A percentile compares a stretch with the other conserved stretches of the same genome.
phyloP scores from a whole-genome alignment of 768 basidiomycete genomes.

The Candolleomyces eurysporus region DNA sequence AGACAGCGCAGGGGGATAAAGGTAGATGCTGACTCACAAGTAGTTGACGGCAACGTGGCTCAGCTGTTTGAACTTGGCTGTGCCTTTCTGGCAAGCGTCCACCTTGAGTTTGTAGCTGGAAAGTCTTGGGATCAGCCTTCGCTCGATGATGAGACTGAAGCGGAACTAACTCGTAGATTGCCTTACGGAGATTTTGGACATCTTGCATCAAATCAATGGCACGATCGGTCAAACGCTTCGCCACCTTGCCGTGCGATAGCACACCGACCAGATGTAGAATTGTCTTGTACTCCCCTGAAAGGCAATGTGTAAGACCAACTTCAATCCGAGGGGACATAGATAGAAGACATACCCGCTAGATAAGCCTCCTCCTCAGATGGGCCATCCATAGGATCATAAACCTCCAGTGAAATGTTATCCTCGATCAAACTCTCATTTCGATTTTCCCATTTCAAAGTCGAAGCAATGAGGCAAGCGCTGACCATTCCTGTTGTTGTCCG shows the following conservation, averaged over 20 bases:
- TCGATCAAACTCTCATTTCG: slow-evolving; percentile 38
- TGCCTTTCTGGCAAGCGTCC: slow-evolving; percentile 79
- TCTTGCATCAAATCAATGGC: slow-evolving; percentile 94
- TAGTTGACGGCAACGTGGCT: slow-evolving; percentile 84
- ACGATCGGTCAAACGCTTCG: slow-evolving; percentile 85
- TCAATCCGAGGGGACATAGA: not conserved
- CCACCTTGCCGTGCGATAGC: slow-evolving; percentile 86
- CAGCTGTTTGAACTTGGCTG: slow-evolving; percentile 72
- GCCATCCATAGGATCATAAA: slow-evolving; percentile 74
- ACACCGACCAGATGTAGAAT: slow-evolving; percentile 93
- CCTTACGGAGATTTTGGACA: slow-evolving; percentile 94
- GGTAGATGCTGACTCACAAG: slow-evolving; percentile 44
- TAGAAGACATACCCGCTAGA: slow-evolving; percentile 61
- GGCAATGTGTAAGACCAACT: not conserved
- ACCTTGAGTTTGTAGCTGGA: slow-evolving; percentile 86
- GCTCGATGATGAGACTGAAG: not conserved
- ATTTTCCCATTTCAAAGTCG: slow-evolving; percentile 58
- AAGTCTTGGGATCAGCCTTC: slow-evolving; percentile 1
- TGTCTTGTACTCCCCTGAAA: slow-evolving; percentile 92
- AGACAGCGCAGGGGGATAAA: not conserved
- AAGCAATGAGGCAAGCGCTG: slow-evolving; percentile 82
- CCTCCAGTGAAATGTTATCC: slow-evolving; percentile 35
- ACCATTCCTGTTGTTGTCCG: slow-evolving; percentile 97
- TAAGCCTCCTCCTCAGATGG: slow-evolving; percentile 88
- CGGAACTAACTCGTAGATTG: slow-evolving; percentile 82